Base-by-base conservation (phyloP, 768 basidiomycete species). In the Exsudoporus frostii region DNA sequence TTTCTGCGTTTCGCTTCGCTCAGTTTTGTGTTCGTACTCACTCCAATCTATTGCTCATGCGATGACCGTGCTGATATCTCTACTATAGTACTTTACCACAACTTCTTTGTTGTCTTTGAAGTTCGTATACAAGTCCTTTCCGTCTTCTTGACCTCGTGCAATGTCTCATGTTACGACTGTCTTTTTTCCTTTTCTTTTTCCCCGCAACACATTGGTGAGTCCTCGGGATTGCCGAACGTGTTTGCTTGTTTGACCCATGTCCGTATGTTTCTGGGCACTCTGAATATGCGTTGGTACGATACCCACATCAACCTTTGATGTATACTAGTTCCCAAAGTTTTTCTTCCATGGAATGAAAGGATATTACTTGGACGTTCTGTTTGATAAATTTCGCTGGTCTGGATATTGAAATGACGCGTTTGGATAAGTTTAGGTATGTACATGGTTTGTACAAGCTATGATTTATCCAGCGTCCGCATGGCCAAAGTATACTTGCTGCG, bases 51-150 rank as follows among this genome's bases (percentile, higher is more conserved):
- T 56, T 66, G 59, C 55, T 57, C 55, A 56, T 56, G 58, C 44
- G 63, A 69, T 59, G 61, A 65, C 43, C 52, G 55, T 66, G 61
- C 65, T 59, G 65, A 61, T 66, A 69, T 67, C 54, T 69, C 54
- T 67, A 69, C 64, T 65, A 69, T 61, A 68, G 32, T 70, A 70
- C 60, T 68, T 61, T 61, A 68, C 68, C 55, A 58, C 56, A 47
- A 52, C 45, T 32, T 60, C 43, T 52, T 38, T 53, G 53, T 60
- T 57, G 48, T 50, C 40, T 40, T 34, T 48, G 54, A 63, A 54
- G 49, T 63, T 54, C 51, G 45, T 66, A 56, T 60, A 65, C 61
- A 52, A 32, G 33, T 27, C 45, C 9, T 24, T 47, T 41, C 38
- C 29, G 3, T n/a, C 14, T 29, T 60, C 29, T 52, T 43, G 52